Base-by-base conservation (phyloP, 2,329 filamentous ascomycete genomes). In the Pyricularia sp. region DNA sequence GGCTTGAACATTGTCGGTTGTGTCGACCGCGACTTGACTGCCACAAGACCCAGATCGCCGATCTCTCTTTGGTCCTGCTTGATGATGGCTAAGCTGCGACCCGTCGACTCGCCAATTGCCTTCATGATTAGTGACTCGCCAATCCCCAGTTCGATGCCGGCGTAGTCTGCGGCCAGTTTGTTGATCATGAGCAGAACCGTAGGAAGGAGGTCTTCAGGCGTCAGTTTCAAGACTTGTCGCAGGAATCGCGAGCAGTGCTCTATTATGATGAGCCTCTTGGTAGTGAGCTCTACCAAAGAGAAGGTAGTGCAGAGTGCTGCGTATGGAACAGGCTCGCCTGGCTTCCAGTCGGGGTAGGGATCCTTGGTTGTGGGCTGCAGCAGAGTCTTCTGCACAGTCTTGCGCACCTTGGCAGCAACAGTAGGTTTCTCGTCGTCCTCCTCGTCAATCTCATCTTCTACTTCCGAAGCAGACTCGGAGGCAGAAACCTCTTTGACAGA, bases 101-200 rank as follows among this genome's bases (percentile, higher is more conserved):
- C 95, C 0, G 95, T 99, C 33, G 90, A 91, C 81, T 98, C 94
- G 12, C 94, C 94, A 75, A 99, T 97, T 5, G 95, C 92, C 78
- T 98, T 99, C 94, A 98, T 98, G 75, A 99, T 97, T 31, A 99
- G 81, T 0, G 94, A 98, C 80, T 99, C 95, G 69, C 95, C 95
- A 74, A 99, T 99, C n/a, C 95, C 95, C 33, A 99, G 85, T 79
- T 99, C 95, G 71, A 99, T 94, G 25, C 95, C 95, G 63, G 94
- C 91, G 78, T 97, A 99, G 76, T 99, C 95, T 3, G 95, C 94
- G 2, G 95, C 95, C 30, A 99, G 87, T 78, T 98, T 98, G 81
- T 97, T 97, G 78, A 97, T 92, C 95, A 99, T 98, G 33, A 99
- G 87, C 71, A 97, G 84, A 28, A 98, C 90, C 0, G 93, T 97